Percentiles rank a stretch among this genome's conserved stretches.
Conservation (phyloP, 2,329 filamentous ascomycete species). For the Alternaria conjuncta region DNA sequence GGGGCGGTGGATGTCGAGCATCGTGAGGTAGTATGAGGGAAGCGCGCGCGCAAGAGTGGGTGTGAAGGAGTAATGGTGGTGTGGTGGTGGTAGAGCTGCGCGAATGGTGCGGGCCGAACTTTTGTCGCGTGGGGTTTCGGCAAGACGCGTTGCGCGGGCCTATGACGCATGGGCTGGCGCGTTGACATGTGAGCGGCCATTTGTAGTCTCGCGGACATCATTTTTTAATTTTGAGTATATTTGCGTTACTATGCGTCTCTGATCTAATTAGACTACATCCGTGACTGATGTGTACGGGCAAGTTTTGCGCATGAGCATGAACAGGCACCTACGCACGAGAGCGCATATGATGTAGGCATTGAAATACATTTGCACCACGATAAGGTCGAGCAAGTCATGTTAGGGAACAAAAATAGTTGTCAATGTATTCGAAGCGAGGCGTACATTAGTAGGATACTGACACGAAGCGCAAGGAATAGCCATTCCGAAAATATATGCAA, state of each 20-base stretch:
- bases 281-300: neutral
- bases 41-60: neutral
- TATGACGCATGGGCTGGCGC: conserved; percentile 2
- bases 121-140: conserved; percentile 7
- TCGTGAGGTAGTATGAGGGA: conserved; percentile 3
- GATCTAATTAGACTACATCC: neutral
- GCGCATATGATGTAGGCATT: neutral
- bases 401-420: neutral
- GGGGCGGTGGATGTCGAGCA: conserved; percentile 45
- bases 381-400: neutral
- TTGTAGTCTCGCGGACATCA: neutral
- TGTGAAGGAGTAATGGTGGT: neutral
- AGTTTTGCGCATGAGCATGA: neutral
- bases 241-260: neutral
- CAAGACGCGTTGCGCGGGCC: conserved; percentile 5
- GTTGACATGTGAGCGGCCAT: conserved; percentile 2
- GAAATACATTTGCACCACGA: neutral
- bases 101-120: conserved; percentile 1
- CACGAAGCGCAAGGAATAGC: neutral
- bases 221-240: neutral
- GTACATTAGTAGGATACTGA: neutral
- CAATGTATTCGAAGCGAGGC: neutral
- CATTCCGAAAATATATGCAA: neutral
- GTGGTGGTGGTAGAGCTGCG: neutral
- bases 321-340: neutral